A percentile compares a stretch with the other conserved stretches of the same genome.
Conservation (phyloP, 2,329 filamentous ascomycete species). For the Exophiala calicioides region DNA sequence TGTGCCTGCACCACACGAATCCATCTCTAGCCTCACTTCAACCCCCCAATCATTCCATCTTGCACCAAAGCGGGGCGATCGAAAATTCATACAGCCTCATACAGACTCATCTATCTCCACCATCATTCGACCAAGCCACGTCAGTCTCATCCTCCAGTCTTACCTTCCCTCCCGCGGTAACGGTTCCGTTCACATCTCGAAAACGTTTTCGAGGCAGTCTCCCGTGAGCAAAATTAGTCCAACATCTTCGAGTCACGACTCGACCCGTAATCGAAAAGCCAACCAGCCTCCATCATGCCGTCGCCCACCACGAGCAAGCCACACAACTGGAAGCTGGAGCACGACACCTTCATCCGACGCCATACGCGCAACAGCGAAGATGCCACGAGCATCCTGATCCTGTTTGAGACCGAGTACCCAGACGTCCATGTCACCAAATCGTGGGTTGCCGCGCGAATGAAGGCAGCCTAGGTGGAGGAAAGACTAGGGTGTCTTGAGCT, state of each 20-base stretch:
- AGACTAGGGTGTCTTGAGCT: no score
- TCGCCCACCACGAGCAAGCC: constrained; percentile 4
- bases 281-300: neutral
- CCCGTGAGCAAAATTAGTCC: no score
- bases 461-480: neutral
- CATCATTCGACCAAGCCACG: no score
- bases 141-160: neutral
- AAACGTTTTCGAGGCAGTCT: no score
- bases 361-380: constrained; percentile 30
- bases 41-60: no score
- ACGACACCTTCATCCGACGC: constrained; percentile 28
- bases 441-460: constrained; percentile 22
- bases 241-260: no score
- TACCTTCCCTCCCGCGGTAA: no score
- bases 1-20: neutral
- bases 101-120: no score
- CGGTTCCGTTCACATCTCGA: no score
- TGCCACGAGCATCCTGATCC: constrained; percentile 24
- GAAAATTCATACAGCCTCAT: no score
- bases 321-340: constrained; percentile 20
- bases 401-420: constrained; percentile 35
- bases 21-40: neutral
- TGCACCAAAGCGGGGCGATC: no score
- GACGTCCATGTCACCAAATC: constrained; percentile 15
- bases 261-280: no score